Base-by-base conservation (phyloP, 345 rosid genomes). In the Moricandia arvensis region DNA sequence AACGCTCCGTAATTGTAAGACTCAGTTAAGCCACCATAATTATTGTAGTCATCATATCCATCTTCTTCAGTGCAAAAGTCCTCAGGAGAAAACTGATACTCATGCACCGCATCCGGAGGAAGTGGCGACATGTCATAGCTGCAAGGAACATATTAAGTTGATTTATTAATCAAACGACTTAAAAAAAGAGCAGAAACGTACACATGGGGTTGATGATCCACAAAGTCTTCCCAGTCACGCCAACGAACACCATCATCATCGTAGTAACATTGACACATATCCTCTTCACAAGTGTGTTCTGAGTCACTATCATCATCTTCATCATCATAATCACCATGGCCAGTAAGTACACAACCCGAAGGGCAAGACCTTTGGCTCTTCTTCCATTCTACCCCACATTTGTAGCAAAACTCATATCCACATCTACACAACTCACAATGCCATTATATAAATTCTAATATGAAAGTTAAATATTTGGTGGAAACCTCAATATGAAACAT, bases 331-430 rank as follows among this genome's bases (percentile, higher is more conserved):
- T 59, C 43, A 27, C 58, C 69, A 33, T 34, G 30, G 21, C 38
- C 75, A 18, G 10, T 51, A 47, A 60, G 54, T 77, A 1, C n/a
- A 35, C 76, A 72, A 72, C 69, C 69, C 41, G 69, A 34, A 35
- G 38, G 62, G 27, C 76, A 72, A 1, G 1, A 5, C 0, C 1
- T 7, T 34, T 37, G 35, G n/a, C 10, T 75, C 76, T 80, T 63
- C 31, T 49, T 73, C 88, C 87, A 87, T 60, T 82, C 72, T 7
- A 74, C 72, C 30, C 90, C 88, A 72, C 90, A 87, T 1, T 55
- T 60, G 57, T 85, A 87, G 80, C 87, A 87, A 63, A 87, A 87
- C 79, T 87, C 69, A 62, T 61, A 77, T 15, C 83, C 81, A 73
- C 88, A 85, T 75, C 88, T 84, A 72, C 75, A 30, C 18, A 24